Base-by-base conservation (phyloP, 345 rosid species). In the Eutrema heterophyllum region DNA sequence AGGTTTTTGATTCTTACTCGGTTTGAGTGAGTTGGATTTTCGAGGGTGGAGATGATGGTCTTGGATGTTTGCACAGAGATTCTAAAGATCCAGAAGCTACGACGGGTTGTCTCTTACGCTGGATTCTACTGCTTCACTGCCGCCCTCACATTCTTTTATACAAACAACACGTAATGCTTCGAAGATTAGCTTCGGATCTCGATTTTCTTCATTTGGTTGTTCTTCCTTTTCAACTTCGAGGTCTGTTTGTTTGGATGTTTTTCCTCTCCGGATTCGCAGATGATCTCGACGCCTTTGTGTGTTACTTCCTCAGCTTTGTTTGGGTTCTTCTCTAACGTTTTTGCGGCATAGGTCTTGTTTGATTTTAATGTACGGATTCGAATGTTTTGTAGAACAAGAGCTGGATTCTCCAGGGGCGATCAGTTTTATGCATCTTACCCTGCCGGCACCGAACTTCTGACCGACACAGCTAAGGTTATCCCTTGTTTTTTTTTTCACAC, bases 401-500 rank as follows among this genome's bases (percentile, higher is more conserved):
- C 97, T 66, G 93, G 97, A 33, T 83, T 62, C 80, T 89, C 97
- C 6, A 89, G 91, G 54, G 99, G 79, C 2, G 97, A 92, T 69
- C 99, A 94, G 83, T 92, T 86, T 67, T 94, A 83, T 81, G 97
- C 89, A 26, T 82, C 99, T 15, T 95, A 89, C 66, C 99, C 97
- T 3, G 89, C 93, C 49, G 99, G 99, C 43, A 95, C 97, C 5
- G 99, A 92, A 77, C 88, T 95, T 76, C 73, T 92, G 44, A 84
- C 93, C 0, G 97, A 95, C 79, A 78, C 96, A 24, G 73, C 86
- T 6, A 92, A 92, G 89, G 93, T 89, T 38, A 29, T 8, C 57
- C 48, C 75, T 36, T 9, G 32, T 58, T 59, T 55, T 18, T 21
- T 58, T 55, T 27, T n/a, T 38, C 3, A 7, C 35, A 13, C 2